phyloP scores from a whole-genome alignment of 2,329 filamentous ascomycete genomes.

The Colletotrichum lini region DNA sequence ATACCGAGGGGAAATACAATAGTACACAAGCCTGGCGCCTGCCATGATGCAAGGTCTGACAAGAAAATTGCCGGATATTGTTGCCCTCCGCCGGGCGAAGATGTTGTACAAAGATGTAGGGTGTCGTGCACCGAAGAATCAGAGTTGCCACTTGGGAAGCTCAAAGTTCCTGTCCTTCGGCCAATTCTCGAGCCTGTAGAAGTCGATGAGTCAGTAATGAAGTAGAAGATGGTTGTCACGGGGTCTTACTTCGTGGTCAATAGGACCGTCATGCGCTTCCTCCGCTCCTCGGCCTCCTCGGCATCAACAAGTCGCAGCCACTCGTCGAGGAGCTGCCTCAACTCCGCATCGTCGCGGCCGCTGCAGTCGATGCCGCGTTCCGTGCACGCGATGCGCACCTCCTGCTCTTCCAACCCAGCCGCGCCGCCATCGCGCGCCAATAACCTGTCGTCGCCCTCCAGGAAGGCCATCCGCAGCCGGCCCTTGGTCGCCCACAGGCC shows the following conservation, averaged over 20 bases:
- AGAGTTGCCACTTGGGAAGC: constrained; percentile 59
- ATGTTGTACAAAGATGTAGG: constrained; percentile 22
- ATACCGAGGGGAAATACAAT: constrained; percentile 20
- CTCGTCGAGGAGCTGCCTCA: constrained; percentile 62
- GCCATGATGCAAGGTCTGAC: constrained; percentile 1
- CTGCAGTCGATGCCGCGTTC: constrained; percentile 76
- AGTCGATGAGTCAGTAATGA: constrained; percentile 30
- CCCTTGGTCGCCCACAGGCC: constrained; percentile 69
- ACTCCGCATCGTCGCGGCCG: constrained; percentile 69
- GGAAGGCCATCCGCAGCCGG: constrained; percentile 69
- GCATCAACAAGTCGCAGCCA: constrained; percentile 65
- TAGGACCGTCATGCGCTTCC: constrained; percentile 56
- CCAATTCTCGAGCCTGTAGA: constrained; percentile 56
- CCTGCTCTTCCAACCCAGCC: constrained; percentile 69
- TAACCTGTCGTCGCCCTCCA: constrained; percentile 80
- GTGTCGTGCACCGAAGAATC: constrained; percentile 11
- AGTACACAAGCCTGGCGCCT: constrained; percentile 27
- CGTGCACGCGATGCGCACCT: constrained; percentile 78
- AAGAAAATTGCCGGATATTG: neutral
- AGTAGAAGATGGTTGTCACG: neutral
- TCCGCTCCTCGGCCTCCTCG: constrained; percentile 54
- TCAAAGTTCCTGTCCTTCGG: constrained; percentile 57
- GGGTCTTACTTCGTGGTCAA: constrained; percentile 58
- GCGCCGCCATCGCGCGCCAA: constrained; percentile 75
- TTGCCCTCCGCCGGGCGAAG: constrained; percentile 3